Evolutionary conservation across 2,329 filamentous ascomycete species (phyloP), one percentile per base, ranked within the genome.

Genomic region (Xylariaceae sp.): DNA sequence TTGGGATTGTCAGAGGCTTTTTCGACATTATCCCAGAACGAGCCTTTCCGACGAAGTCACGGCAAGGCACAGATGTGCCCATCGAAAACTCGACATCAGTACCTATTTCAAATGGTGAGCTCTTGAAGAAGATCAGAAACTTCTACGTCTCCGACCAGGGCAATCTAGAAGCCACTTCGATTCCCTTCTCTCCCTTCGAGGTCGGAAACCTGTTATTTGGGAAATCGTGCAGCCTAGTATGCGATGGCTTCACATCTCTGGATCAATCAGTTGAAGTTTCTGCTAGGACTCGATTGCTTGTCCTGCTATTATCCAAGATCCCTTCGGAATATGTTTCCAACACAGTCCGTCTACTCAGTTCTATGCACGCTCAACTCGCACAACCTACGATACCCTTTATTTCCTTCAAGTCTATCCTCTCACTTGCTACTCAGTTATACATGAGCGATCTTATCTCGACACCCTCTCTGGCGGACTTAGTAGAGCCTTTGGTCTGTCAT

Each of bases 121-220:
- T 87, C 11, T 66, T 87, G 41, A 78, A 78, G 53, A 79, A 70
- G 51, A 82, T 89, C 45, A 77, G 75, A 58, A 69, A 71, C 10
- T 90, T 90, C 60, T 90, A 90, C 64, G 74, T 83, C 32, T 74
- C 80, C 52, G 84, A 87, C 52, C 86, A 88, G 64, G 85, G 83
- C 39, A 89, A 82, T 56, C 69, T 87, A 17, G 86, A 89, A 51
- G 75, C 78, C 33, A 75, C 76, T 7, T 66, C 75, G 5, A 72
- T 80, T 3, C 87, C 87, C 4, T 85, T 87, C 56, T 67, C 72
- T 10, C 67, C 78, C 6, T 69, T 71, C 15, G 72, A 77, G 18
- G 67, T 83, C 19, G 81, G 80, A n/a, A 78, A 83, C 56, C 71
- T 87, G 40, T 75, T 90, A 9, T 68, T 89, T 30, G 75, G 79